A percentile compares a stretch with the other conserved stretches of the same genome.
These are phyloP conservation scores for Peribolospora baueri DNA, from an alignment of 768 basidiomycete genomes.

Conservation along the genomic window DNA sequence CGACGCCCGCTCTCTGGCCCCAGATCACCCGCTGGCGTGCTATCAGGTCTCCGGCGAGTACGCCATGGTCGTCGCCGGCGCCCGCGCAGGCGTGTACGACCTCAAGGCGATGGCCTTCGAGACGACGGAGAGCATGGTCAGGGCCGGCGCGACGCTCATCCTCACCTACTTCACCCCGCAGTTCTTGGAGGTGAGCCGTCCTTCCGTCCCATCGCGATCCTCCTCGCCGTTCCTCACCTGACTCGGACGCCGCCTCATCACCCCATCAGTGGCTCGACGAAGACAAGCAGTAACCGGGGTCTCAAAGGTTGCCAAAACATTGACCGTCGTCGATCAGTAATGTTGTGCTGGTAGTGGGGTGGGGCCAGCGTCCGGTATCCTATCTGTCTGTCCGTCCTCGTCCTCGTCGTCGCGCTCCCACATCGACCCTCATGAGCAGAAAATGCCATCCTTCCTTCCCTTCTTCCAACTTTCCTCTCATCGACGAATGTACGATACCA, in stretches of 20 bases:
- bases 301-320: too few relatives aligned
- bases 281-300: neutral
- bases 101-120: constrained; percentile 85
- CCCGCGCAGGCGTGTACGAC: constrained; percentile 76
- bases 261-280: constrained; percentile 10
- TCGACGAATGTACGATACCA: neutral
- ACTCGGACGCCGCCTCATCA: too few relatives aligned
- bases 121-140: constrained; percentile 64
- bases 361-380: too few relatives aligned
- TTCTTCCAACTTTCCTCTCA: neutral
- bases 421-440: neutral
- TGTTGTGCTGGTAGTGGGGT: too few relatives aligned
- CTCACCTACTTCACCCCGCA: constrained; percentile 90
- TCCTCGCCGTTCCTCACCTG: too few relatives aligned
- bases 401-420: too few relatives aligned
- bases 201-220: too few relatives aligned
- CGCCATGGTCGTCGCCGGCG: constrained; percentile 89
- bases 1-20: constrained; percentile 49
- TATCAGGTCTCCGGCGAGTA: constrained; percentile 90
- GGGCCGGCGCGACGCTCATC: constrained; percentile 83
- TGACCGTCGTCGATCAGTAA: too few relatives aligned
- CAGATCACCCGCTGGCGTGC: constrained; percentile 76
- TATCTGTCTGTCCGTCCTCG: too few relatives aligned
- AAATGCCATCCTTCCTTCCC: neutral
- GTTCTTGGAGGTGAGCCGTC: constrained; percentile 36